These are phyloP conservation scores for Teunomyces atbi DNA, from an alignment of 805 yeast species.

Conservation along the genomic window DNA sequence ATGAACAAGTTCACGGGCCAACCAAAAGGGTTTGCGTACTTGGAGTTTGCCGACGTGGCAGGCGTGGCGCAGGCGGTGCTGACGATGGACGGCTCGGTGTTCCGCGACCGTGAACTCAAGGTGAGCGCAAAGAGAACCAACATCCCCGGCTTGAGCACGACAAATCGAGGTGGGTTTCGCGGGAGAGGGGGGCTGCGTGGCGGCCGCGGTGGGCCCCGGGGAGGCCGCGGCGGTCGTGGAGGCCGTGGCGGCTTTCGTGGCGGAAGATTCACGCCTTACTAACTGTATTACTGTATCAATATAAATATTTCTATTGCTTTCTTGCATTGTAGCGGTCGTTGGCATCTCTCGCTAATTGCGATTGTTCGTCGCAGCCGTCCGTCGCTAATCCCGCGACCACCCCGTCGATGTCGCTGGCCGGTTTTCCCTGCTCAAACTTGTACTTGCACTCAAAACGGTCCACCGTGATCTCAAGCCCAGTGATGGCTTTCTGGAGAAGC, in stretches of 20 bases:
- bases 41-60: constrained; percentile 73
- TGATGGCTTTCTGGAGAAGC: constrained; percentile 47
- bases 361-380: constrained; percentile 31
- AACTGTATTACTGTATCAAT: background rate
- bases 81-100: constrained; percentile 58
- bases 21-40: constrained; percentile 85
- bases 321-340: constrained; percentile 9
- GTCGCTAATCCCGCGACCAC: constrained; percentile 46
- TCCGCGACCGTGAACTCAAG: constrained; percentile 69
- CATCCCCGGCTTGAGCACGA: constrained; percentile 59
- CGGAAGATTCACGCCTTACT: constrained; percentile 17
- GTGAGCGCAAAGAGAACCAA: constrained; percentile 80
- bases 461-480: constrained; percentile 56
- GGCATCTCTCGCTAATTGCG: constrained; percentile 20
- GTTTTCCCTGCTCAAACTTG: constrained; percentile 56
- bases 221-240: constrained; percentile 39
- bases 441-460: constrained; percentile 48
- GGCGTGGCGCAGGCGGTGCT: constrained; percentile 62
- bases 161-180: constrained; percentile 31
- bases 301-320: background rate
- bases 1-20: constrained; percentile 72
- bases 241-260: constrained; percentile 8
- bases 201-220: constrained; percentile 17
- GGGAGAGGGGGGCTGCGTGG: constrained; percentile 27
- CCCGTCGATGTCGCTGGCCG: constrained; percentile 47